phyloP scores from a whole-genome alignment of 495 filamentous ascomycete genomes.

The Schizothecium vesticola region DNA sequence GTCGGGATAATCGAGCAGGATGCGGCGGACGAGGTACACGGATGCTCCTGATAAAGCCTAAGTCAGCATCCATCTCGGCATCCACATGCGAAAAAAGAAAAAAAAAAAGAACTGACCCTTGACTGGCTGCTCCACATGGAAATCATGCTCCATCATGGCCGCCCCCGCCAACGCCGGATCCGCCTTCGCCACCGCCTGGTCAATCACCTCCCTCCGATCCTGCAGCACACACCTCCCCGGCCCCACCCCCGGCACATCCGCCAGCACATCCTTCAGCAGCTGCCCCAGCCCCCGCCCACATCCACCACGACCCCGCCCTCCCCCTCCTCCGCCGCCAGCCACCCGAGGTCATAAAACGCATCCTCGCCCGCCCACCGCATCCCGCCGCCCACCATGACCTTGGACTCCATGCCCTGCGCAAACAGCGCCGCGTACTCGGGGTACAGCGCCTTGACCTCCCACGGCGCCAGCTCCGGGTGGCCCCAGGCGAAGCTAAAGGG shows the following conservation, averaged over 20 bases:
- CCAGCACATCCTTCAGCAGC: conserved; percentile 34
- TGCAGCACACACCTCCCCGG: conserved; percentile 38
- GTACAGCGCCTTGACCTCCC: conserved; percentile 27
- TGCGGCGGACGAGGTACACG: conserved; percentile 45
- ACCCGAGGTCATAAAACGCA: conserved; percentile 22
- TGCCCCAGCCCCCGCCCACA: conserved; percentile 48
- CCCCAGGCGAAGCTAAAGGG: conserved; percentile 28
- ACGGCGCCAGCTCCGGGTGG: conserved; percentile 21
- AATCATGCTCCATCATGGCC: conserved; percentile 35
- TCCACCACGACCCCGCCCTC: conserved; percentile 48
- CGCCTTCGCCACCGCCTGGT: conserved; percentile 17
- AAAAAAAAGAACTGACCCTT: conserved; percentile 20
- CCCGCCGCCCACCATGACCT: conserved; percentile 21
- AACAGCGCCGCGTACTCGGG: conserved; percentile 19
- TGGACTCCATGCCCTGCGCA: conserved; percentile 16
- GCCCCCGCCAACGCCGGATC: conserved; percentile 23
- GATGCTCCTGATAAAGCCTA: conserved; percentile 32
- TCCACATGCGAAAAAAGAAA: neutral
- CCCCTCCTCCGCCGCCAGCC: conserved; percentile 19
- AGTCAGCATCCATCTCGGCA: neutral
- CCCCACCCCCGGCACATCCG: conserved; percentile 24
- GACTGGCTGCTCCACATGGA: conserved; percentile 39
- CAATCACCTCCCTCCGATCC: conserved; percentile 39
- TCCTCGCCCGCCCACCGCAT: conserved; percentile 7
- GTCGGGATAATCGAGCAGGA: conserved; percentile 51